A percentile compares a stretch with the other conserved stretches of the same genome.
phyloP scores from a whole-genome alignment of 305 asterid species.

The Solanum aculeatissimum region DNA sequence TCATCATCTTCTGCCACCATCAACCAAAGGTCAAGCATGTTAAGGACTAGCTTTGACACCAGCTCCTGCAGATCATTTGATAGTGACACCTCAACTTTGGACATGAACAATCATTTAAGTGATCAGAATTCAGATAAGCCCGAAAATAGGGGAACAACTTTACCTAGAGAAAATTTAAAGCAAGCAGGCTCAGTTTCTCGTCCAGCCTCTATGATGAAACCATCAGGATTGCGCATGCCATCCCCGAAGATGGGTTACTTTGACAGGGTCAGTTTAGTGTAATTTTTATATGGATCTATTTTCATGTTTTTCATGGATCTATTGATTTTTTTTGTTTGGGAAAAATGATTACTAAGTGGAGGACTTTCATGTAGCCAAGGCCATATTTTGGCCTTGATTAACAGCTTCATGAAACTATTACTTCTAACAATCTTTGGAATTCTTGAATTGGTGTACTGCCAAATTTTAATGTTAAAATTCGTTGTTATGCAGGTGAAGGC shows the following conservation, averaged over 20 bases:
- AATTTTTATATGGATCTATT: neutral
- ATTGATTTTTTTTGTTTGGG: neutral
- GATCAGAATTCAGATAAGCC: slow-evolving; percentile 26
- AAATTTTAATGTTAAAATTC: neutral
- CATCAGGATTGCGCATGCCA: slow-evolving; percentile 88
- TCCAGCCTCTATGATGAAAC: slow-evolving; percentile 41
- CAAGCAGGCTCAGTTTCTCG: slow-evolving; percentile 23
- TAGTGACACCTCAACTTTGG: slow-evolving; percentile 22
- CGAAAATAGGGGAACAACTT: slow-evolving; percentile 17
- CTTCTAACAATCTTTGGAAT: neutral
- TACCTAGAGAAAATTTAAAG: slow-evolving; percentile 18
- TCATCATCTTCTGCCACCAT: slow-evolving; percentile 61
- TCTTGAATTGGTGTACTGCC: neutral
- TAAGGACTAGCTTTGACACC: slow-evolving; percentile 55
- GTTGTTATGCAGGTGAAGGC: slow-evolving; percentile 50
- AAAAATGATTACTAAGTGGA: neutral
- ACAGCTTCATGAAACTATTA: neutral
- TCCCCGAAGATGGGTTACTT: slow-evolving; percentile 91
- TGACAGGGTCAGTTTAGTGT: slow-evolving; percentile 74
- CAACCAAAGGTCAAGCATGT: slow-evolving; percentile 32
- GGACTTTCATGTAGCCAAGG: neutral
- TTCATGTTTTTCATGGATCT: neutral
- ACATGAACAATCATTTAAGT: slow-evolving; percentile 17
- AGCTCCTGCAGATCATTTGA: slow-evolving; percentile 51
- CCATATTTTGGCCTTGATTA: neutral